A percentile compares a stretch with the other conserved stretches of the same genome.
Conservation (phyloP, 805 yeast genomes). For the Candida glaebosa region DNA sequence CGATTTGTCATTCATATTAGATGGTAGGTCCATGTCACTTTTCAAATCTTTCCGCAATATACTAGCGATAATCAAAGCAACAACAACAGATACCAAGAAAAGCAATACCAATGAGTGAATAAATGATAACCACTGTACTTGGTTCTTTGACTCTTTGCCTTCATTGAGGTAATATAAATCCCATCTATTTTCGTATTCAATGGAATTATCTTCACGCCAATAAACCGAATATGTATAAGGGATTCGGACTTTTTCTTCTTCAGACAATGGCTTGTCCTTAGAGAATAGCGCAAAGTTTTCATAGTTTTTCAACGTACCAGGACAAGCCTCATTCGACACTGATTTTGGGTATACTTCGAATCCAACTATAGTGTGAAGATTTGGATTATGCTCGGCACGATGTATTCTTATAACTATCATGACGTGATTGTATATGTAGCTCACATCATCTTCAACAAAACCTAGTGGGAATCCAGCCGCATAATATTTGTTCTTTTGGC, state of each 20-base stretch:
- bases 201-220: constrained; percentile 77
- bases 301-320: constrained; percentile 64
- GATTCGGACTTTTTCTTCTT: constrained; percentile 38
- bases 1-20: background rate
- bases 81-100: constrained; percentile 57
- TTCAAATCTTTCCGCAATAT: constrained; percentile 35
- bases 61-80: constrained; percentile 58
- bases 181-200: constrained; percentile 72
- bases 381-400: constrained; percentile 33
- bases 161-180: constrained; percentile 61
- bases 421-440: constrained; percentile 73
- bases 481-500: constrained; percentile 62
- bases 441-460: constrained; percentile 50
- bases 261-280: constrained; percentile 23
- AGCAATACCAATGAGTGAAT: constrained; percentile 69
- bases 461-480: constrained; percentile 89
- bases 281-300: constrained; percentile 53
- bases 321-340: constrained; percentile 64
- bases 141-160: constrained; percentile 36
- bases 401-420: constrained; percentile 78
- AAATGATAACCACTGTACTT: constrained; percentile 76
- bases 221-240: constrained; percentile 84
- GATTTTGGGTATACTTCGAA: constrained; percentile 88
- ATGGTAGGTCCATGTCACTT: constrained; percentile 10
- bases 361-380: constrained; percentile 66